Evolutionary conservation across 2,329 filamentous ascomycete species (phyloP).

Genomic region (Lasiodiplodia sp.): DNA sequence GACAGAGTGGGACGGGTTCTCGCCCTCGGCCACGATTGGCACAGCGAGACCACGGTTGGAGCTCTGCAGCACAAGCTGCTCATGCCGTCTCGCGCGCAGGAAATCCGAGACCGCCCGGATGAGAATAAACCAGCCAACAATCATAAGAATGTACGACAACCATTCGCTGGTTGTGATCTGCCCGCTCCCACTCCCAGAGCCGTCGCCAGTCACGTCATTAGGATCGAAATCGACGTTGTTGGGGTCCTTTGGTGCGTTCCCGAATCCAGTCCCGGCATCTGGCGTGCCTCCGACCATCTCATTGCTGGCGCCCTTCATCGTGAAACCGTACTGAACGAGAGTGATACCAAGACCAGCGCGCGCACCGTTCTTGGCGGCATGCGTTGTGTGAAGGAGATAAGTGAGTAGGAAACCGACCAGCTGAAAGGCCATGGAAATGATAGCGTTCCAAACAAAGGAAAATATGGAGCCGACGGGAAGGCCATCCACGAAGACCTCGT

Average conservation of each 20-base stretch:
- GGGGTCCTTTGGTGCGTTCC: constrained; percentile 79
- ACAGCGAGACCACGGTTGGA: constrained; percentile 86
- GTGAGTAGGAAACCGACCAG: constrained; percentile 97
- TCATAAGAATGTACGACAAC: constrained; percentile 93
- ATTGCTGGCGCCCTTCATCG: constrained; percentile 73
- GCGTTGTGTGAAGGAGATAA: constrained; percentile 96
- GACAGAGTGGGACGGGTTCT: constrained; percentile 49
- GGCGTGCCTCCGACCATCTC: constrained; percentile 52
- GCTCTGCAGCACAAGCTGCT: constrained; percentile 90
- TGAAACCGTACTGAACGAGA: constrained; percentile 95
- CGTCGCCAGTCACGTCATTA: constrained; percentile 63
- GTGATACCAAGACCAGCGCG: constrained; percentile 94
- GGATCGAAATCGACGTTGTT: constrained; percentile 91
- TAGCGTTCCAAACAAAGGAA: constrained; percentile 88
- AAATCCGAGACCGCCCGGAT: constrained; percentile 95
- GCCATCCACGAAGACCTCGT: constrained; percentile 97
- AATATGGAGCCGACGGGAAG: constrained; percentile 90
- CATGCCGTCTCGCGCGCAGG: constrained; percentile 83
- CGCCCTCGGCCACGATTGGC: constrained; percentile 85
- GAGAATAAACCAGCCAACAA: constrained; percentile 96
- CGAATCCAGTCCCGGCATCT: constrained; percentile 52
- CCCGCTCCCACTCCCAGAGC: constrained; percentile 46
- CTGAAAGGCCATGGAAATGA: constrained; percentile 98
- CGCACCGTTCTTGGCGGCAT: constrained; percentile 97
- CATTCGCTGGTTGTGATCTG: constrained; percentile 78